Evolutionary conservation across 768 basidiomycete species (phyloP).

Genomic region (Candolleomyces aberdarensis): DNA sequence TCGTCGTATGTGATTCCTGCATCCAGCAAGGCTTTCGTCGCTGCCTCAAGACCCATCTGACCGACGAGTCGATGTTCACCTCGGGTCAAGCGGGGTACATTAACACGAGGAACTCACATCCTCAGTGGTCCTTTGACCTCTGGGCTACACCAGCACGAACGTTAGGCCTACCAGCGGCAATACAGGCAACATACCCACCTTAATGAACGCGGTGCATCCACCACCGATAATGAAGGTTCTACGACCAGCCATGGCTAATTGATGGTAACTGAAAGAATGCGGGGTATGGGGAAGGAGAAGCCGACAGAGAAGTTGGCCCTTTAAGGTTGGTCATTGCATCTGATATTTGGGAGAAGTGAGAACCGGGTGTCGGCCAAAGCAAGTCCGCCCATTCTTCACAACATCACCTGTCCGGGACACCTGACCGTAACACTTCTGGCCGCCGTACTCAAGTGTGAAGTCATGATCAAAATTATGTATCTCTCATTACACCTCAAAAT

Average conservation of each 20-base stretch:
- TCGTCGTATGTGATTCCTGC: slow-evolving; percentile 88
- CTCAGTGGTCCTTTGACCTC: slow-evolving; percentile 62
- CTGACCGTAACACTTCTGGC: too few species aligned
- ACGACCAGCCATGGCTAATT: slow-evolving; percentile 34
- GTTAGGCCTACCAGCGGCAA: background rate
- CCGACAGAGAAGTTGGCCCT: too few species aligned
- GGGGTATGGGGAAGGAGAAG: background rate
- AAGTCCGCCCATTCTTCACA: too few species aligned
- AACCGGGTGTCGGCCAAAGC: too few species aligned
- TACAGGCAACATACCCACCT: slow-evolving; percentile 24
- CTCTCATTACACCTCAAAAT: too few species aligned
- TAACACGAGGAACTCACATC: slow-evolving; percentile 49
- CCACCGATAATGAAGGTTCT: slow-evolving; percentile 67
- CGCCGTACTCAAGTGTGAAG: too few species aligned
- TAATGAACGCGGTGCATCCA: slow-evolving; percentile 76
- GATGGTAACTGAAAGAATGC: background rate
- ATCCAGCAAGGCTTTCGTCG: slow-evolving; percentile 83
- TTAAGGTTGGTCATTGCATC: too few species aligned
- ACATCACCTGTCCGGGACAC: too few species aligned
- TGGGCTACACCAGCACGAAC: slow-evolving; percentile 43
- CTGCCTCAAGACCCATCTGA: slow-evolving; percentile 85
- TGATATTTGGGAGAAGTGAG: too few species aligned
- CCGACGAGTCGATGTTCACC: background rate
- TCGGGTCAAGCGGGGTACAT: background rate
- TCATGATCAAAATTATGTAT: too few species aligned